A percentile compares a stretch with the other conserved stretches of the same genome.
These are phyloP conservation scores for Naganishia onofrii DNA, from an alignment of 768 basidiomycete genomes.

Conservation along the genomic window DNA sequence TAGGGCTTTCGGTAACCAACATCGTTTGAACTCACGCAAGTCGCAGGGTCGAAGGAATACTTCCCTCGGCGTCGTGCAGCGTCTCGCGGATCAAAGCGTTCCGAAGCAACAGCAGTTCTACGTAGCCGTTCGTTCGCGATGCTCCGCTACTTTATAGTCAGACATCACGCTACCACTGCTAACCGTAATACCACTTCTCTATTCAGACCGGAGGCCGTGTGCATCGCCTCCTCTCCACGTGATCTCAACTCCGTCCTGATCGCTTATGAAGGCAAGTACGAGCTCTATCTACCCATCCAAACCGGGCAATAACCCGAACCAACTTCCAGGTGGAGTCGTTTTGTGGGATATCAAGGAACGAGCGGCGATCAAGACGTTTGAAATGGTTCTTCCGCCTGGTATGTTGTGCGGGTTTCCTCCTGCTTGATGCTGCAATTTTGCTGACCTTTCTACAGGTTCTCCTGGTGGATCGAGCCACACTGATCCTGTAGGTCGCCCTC, in stretches of 20 bases:
- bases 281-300: too few species aligned
- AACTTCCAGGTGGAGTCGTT: conserved; percentile 52
- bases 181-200: background rate
- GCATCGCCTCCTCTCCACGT: conserved; percentile 67
- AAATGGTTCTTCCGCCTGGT: conserved; percentile 67
- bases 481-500: conserved; percentile 56
- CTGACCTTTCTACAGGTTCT: conserved; percentile 55
- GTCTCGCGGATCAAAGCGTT: too few species aligned
- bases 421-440: background rate
- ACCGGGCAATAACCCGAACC: conserved; percentile 35
- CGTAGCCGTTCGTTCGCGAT: too few species aligned
- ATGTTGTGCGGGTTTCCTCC: background rate
- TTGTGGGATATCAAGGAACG: conserved; percentile 53
- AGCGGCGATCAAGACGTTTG: conserved; percentile 60
- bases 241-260: conserved; percentile 70
- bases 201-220: conserved; percentile 60
- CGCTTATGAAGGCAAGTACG: conserved; percentile 66
- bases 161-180: background rate
- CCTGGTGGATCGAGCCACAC: conserved; percentile 71
- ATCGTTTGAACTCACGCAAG: too few species aligned
- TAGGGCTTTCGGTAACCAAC: too few species aligned
- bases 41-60: too few species aligned
- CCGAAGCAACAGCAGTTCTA: too few species aligned
- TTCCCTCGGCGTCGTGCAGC: too few species aligned
- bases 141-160: too few species aligned